Evolutionary conservation across 495 filamentous ascomycete genomes (phyloP), one percentile per base, ranked within the genome.

Genomic region (Trichoderma orchidacearum): DNA sequence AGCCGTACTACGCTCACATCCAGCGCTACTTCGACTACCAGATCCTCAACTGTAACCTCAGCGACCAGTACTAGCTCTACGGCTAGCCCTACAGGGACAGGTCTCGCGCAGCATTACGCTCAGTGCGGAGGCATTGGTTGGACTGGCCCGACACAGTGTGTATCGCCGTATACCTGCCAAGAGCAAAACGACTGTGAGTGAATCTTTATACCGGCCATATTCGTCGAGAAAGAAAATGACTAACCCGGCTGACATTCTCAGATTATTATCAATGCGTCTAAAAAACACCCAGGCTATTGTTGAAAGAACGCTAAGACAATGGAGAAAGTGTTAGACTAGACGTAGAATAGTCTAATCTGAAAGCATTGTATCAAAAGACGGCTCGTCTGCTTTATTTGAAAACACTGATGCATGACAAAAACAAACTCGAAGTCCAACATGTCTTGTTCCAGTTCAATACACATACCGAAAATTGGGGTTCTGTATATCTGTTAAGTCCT

Each of bases 401-500:
- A n/a, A n/a, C n/a, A n/a, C n/a, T n/a, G n/a, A n/a, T n/a, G n/a
- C n/a, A n/a, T n/a, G n/a, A n/a, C n/a, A n/a, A n/a, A n/a, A n/a
- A n/a, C n/a, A n/a, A n/a, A n/a, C n/a, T n/a, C n/a, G n/a, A n/a
- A n/a, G n/a, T n/a, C n/a, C n/a, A n/a, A n/a, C n/a, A n/a, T n/a
- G n/a, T n/a, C n/a, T n/a, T n/a, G n/a, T n/a, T n/a, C n/a, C n/a
- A n/a, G n/a, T n/a, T n/a, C n/a, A n/a, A n/a, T n/a, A n/a, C n/a
- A 74, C 70, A 62, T 80, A 81, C 58, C 76, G 69, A 58, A 82
- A 81, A 57, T 78, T 77, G 12, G 66, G 64, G 57, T 82, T 82
- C 72, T 81, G 74, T 58, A 62, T 64, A 66, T 84, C 80, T 29
- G 80, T 84, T 60, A 82, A 60, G 62, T 84, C 80, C 54, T 80